Conservation (phyloP, 768 basidiomycete species). For the Tephrocybe sp. region DNA sequence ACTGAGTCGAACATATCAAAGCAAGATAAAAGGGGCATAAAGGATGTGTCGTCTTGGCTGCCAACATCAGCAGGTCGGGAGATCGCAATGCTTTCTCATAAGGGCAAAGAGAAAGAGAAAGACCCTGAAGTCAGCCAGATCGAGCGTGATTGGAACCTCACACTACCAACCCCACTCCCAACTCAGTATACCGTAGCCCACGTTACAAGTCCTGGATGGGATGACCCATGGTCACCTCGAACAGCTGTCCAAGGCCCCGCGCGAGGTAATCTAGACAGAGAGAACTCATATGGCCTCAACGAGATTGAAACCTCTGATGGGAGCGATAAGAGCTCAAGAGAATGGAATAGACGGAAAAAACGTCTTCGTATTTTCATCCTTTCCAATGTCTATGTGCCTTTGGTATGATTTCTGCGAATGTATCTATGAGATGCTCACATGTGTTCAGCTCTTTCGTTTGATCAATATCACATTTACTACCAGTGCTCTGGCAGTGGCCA, state of each 20-base stretch:
- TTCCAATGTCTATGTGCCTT: constrained; percentile 72
- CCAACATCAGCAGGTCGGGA: constrained; percentile 37
- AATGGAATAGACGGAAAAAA: constrained; percentile 39
- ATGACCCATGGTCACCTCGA: constrained; percentile 61
- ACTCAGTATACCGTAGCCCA: constrained; percentile 54
- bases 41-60: constrained; percentile 52
- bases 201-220: constrained; percentile 61
- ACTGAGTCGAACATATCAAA: constrained; percentile 21
- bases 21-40: constrained; percentile 34
- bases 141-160: constrained; percentile 25
- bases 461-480: constrained; percentile 83
- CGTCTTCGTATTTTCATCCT: constrained; percentile 65
- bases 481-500: constrained; percentile 74
- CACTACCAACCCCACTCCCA: constrained; percentile 33
- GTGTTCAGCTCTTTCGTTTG: constrained; percentile 70
- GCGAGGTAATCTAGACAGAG: constrained; percentile 23
- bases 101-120: constrained; percentile 31
- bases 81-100: constrained; percentile 28
- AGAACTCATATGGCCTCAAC: constrained; percentile 24
- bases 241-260: constrained; percentile 37
- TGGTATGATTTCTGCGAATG: constrained; percentile 44
- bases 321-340: constrained; percentile 22
- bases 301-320: constrained; percentile 23
- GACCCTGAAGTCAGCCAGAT: constrained; percentile 18
- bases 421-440: neutral